A percentile compares a stretch with the other conserved stretches of the same genome.
Conservation (phyloP, 805 yeast species). For the Saccharomycodes ludwigii region DNA sequence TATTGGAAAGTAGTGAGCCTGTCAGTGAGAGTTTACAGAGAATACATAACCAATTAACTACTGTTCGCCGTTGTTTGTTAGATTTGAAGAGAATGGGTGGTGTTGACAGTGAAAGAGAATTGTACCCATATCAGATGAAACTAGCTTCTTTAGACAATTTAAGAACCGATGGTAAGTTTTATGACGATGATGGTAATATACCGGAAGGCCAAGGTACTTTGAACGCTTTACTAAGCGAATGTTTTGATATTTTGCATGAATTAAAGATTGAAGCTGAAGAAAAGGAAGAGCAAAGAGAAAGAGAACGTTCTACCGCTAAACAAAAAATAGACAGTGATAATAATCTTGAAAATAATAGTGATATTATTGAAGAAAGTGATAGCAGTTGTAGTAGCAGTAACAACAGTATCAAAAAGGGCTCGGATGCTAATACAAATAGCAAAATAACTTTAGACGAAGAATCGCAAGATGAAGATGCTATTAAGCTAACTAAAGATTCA, state of each 20-base stretch:
- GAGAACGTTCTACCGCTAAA: constrained; percentile 8
- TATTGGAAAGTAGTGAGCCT: constrained; percentile 87
- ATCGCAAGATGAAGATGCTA: constrained; percentile 1
- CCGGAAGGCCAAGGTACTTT: constrained; percentile 99
- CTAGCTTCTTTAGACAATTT: constrained; percentile 79
- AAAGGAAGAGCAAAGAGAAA: constrained; percentile 25
- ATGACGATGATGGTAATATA: constrained; percentile 66
- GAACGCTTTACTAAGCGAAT: constrained; percentile 80
- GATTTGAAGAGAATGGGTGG: constrained; percentile 93
- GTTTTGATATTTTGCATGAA: constrained; percentile 89
- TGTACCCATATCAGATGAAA: constrained; percentile 93
- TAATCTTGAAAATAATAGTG: constrained; percentile 10
- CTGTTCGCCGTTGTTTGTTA: constrained; percentile 79
- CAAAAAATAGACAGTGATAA: constrained; percentile 5
- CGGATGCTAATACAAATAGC: neutral
- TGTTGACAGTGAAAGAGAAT: constrained; percentile 70
- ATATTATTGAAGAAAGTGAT: constrained; percentile 8
- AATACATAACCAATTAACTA: constrained; percentile 82
- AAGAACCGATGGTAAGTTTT: constrained; percentile 82
- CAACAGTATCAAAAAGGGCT: neutral
- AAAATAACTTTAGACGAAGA: neutral
- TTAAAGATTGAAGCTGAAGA: constrained; percentile 76
- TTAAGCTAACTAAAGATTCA: constrained; percentile 8
- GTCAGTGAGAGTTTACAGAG: constrained; percentile 91
- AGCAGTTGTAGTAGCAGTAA: neutral